Conservation (phyloP, 352 stramenopile genomes). For the Phytophthora brassicae region DNA sequence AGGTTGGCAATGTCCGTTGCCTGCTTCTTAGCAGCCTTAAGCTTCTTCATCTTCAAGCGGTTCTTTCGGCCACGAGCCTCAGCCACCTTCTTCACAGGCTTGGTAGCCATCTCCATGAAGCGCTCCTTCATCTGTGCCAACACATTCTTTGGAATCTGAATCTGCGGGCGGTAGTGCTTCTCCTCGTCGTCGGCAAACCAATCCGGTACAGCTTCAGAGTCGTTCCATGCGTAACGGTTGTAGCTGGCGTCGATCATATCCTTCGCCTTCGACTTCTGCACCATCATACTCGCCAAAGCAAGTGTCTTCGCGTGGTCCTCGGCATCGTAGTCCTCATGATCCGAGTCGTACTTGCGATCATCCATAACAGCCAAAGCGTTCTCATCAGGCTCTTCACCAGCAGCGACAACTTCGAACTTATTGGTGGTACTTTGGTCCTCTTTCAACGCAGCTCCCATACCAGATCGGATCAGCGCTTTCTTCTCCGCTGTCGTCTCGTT, state of each 20-base stretch:
- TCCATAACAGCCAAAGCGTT: slow-evolving; percentile 69
- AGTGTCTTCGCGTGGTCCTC: slow-evolving; percentile 96
- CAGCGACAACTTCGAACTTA: slow-evolving; percentile 54
- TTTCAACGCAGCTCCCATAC: slow-evolving; percentile 74
- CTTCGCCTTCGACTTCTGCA: slow-evolving; percentile 96
- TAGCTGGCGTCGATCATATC: slow-evolving; percentile 98
- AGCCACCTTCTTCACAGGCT: slow-evolving; percentile 99
- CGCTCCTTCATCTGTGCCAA: slow-evolving; percentile 97
- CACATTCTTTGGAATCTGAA: slow-evolving; percentile 96
- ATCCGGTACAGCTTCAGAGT: slow-evolving; percentile 94
- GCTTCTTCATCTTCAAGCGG: slow-evolving; percentile 91
- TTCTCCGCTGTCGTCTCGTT: slow-evolving; percentile 64
- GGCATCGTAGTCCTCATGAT: slow-evolving; percentile 97
- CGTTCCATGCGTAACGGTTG: slow-evolving; percentile 99
- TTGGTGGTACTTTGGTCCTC: slow-evolving; percentile 17
- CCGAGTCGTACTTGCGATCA: slow-evolving; percentile 93
- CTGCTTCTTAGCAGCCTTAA: slow-evolving; percentile 98
- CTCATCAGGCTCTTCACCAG: slow-evolving; percentile 51
- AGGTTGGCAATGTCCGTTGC: slow-evolving; percentile 95
- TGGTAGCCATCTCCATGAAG: slow-evolving; percentile 95
- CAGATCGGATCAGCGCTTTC: slow-evolving; percentile 83
- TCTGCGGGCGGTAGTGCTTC: slow-evolving; percentile 97
- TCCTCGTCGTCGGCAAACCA: slow-evolving; percentile 98
- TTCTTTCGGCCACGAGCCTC: slow-evolving; percentile 97
- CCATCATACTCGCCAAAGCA: slow-evolving; percentile 98